Conservation (phyloP, 179 eudicot species). For the Corrigiola litoralis region DNA sequence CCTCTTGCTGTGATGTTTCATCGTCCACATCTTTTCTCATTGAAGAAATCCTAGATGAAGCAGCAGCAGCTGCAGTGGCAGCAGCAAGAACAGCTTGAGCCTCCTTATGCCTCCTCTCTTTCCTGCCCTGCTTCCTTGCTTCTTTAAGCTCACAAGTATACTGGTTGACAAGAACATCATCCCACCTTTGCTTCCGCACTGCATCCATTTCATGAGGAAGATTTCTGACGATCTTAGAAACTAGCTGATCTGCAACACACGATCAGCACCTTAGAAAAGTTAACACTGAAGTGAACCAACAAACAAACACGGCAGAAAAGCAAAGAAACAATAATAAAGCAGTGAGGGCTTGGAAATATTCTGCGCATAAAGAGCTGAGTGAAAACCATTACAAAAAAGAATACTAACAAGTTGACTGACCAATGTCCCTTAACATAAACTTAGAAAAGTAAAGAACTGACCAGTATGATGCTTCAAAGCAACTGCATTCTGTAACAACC, state of each 20-base stretch:
- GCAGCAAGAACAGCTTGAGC: conserved; percentile 97
- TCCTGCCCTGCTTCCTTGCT: conserved; percentile 87
- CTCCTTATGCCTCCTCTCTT: conserved; percentile 89
- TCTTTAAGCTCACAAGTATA: conserved; percentile 80
- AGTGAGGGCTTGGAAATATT: background rate
- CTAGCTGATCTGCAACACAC: conserved; percentile 62
- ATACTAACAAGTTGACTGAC: background rate
- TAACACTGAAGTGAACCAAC: background rate
- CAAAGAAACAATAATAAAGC: background rate
- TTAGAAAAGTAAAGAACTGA: conserved; percentile 33
- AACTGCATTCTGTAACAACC: conserved; percentile 51
- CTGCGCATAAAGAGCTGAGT: background rate
- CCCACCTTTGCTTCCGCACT: conserved; percentile 70
- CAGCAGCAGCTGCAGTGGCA: conserved; percentile 98
- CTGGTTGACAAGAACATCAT: conserved; percentile 72
- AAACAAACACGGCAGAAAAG: background rate
- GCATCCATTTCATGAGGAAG: conserved; percentile 70
- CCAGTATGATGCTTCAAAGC: conserved; percentile 56
- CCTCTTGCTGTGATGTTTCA: conserved; percentile 67
- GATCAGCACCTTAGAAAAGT: background rate
- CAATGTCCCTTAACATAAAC: background rate
- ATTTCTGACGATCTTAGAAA: conserved; percentile 54
- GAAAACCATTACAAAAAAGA: background rate
- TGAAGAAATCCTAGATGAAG: conserved; percentile 83
- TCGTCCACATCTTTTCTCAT: conserved; percentile 72